These are phyloP conservation scores for Colletotrichum eleusines DNA, from an alignment of 2,329 filamentous ascomycete genomes.

Conservation along the genomic window DNA sequence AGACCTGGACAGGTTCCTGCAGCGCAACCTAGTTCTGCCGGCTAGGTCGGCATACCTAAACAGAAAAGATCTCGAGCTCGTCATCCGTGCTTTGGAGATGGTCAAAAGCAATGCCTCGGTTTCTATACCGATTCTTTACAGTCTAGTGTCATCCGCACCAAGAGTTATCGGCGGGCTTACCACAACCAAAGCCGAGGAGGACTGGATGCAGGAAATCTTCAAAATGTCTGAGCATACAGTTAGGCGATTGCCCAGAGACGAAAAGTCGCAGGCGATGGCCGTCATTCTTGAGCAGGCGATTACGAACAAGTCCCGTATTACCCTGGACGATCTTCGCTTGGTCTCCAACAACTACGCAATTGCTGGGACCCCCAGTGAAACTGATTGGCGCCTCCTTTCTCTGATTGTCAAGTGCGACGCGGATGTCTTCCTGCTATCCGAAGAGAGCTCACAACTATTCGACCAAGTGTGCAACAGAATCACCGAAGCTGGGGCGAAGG, in stretches of 20 bases:
- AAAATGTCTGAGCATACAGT: constrained; percentile 48
- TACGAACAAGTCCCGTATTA: constrained; percentile 49
- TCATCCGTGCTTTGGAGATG: constrained; percentile 57
- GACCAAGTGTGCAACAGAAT: constrained; percentile 55
- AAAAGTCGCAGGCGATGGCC: constrained; percentile 47
- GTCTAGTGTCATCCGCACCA: constrained; percentile 52
- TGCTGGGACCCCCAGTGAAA: constrained; percentile 43
- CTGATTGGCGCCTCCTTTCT: constrained; percentile 59
- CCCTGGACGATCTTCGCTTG: constrained; percentile 55
- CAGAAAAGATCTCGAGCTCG: constrained; percentile 55
- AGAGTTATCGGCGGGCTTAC: constrained; percentile 52
- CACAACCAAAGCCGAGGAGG: constrained; percentile 51
- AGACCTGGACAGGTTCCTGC: constrained; percentile 63
- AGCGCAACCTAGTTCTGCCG: constrained; percentile 64
- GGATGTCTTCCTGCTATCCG: constrained; percentile 57
- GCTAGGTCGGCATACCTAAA: constrained; percentile 61
- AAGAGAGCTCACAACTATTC: constrained; percentile 55
- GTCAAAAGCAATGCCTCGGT: constrained; percentile 50
- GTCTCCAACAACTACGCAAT: constrained; percentile 60
- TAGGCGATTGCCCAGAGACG: constrained; percentile 41
- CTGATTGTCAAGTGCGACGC: constrained; percentile 59
- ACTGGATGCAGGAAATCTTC: constrained; percentile 56
- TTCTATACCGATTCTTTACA: constrained; percentile 60
- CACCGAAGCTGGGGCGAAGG: constrained; percentile 34
- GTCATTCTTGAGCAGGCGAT: constrained; percentile 51